These are phyloP conservation scores for Neofusicoccum sp. DNA, from an alignment of 2,329 filamentous ascomycete genomes.

Conservation along the genomic window DNA sequence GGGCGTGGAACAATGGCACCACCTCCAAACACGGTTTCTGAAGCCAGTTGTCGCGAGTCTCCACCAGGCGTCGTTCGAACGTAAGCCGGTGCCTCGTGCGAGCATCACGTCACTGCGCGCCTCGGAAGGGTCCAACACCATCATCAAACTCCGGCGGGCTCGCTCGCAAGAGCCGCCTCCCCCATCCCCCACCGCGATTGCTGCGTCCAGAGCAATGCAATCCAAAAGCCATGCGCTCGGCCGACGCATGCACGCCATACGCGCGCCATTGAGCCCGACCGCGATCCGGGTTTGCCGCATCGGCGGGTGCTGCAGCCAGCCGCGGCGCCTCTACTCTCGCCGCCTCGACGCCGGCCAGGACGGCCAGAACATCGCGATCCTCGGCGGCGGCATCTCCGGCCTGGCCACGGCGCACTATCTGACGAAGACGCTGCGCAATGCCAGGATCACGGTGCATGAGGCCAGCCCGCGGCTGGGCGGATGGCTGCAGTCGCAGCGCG, in stretches of 20 bases:
- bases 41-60: neutral
- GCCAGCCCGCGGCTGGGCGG: conserved; percentile 71
- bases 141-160: conserved; percentile 10
- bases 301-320: conserved; percentile 5
- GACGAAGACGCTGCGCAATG: conserved; percentile 65
- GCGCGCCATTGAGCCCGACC: conserved; percentile 3
- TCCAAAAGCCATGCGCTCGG: conserved; percentile 39
- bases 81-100: neutral
- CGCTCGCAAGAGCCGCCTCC: conserved; percentile 19
- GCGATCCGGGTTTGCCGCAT: neutral
- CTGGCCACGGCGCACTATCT: conserved; percentile 68
- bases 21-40: neutral
- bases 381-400: conserved; percentile 57
- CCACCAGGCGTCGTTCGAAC: neutral
- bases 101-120: conserved; percentile 16
- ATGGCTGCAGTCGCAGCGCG: conserved; percentile 73
- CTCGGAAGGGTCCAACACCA: conserved; percentile 14
- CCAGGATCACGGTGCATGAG: conserved; percentile 82
- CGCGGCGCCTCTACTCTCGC: conserved; percentile 33
- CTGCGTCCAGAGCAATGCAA: conserved; percentile 39
- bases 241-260: conserved; percentile 16
- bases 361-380: conserved; percentile 47
- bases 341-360: conserved; percentile 27
- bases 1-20: neutral
- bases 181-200: conserved; percentile 22